phyloP scores from a whole-genome alignment of 1,139 yeast species.

The Yamadazyma pseudoaaseri region DNA sequence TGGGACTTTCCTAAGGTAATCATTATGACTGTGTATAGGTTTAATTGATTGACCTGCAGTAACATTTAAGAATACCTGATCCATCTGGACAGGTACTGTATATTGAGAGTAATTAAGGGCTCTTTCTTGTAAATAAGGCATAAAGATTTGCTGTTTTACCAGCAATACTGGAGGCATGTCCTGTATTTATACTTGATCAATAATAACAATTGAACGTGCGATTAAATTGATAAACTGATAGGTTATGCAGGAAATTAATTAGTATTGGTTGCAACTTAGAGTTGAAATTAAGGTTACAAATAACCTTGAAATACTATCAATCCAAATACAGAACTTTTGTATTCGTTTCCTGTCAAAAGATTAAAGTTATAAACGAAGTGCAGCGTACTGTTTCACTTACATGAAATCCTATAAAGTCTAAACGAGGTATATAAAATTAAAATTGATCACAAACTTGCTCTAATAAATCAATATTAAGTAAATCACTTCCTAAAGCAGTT shows the following conservation, averaged over 20 bases:
- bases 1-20: slow-evolving; percentile 66
- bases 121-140: background rate
- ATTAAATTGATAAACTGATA: too few species aligned
- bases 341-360: too few species aligned
- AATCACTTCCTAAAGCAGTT: slow-evolving; percentile 31
- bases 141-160: background rate
- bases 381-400: background rate
- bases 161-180: background rate
- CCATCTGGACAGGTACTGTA: slow-evolving; percentile 6
- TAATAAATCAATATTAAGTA: slow-evolving; percentile 33
- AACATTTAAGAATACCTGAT: slow-evolving; percentile 5
- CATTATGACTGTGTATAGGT: slow-evolving; percentile 71
- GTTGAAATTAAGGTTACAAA: too few species aligned
- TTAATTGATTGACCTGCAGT: slow-evolving; percentile 44
- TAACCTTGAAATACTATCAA: too few species aligned
- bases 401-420: background rate
- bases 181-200: background rate
- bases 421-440: background rate
- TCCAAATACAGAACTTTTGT: too few species aligned
- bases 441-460: slow-evolving; percentile 1
- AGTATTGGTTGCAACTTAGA: too few species aligned
- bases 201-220: too few species aligned
- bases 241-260: too few species aligned
- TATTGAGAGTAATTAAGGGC: background rate
- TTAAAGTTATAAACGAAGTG: too few species aligned